Evolutionary conservation across 2,329 filamentous ascomycete species (phyloP), one percentile per base, ranked within the genome.

Genomic region (Cladophialophora yegresii): DNA sequence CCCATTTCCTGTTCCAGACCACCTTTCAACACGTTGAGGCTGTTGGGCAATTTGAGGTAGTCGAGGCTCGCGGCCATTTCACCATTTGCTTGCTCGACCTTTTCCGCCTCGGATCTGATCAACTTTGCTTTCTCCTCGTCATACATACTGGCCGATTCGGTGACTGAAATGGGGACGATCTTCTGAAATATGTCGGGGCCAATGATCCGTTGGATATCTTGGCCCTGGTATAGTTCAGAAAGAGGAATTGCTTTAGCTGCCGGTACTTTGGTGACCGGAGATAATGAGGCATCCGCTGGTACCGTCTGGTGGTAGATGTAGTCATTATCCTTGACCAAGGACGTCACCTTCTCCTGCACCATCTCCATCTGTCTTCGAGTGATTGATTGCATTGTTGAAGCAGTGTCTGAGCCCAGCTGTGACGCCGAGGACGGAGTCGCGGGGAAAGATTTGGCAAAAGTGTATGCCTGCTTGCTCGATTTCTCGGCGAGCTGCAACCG

Each of bases 41-140:
- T 93, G 3, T 89, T 89, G 0, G 95, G 95, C 12, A 99, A 82
- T 72, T 96, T 91, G 45, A 99, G 80, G 73, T 98, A 98, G 75
- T 98, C 93, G 65, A 99, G 78, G 71, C 93, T 96, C 16, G 95
- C 92, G 2, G 90, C 93, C 90, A 99, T 96, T 77, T 99, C 95
- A 61, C 92, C 88, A 71, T 98, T 96, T 16, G 95, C 93, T 36
- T 89, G 88, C 72, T 98, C 93, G 0, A 96, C 93, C 70, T 91
- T 88, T 77, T 99, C 95, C 0, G 92, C 92, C 78, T 99, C 96
- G 2, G 93, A 93, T 63, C 95, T 87, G 47, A 97, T 88, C 63
- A 99, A 80, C 76, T 99, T 98, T 12, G 95, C 95, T 78, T 99
- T 99, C 76, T 99, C 95, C 77, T 99, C 95, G 69, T 98, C 95